Evolutionary conservation across 2,329 filamentous ascomycete species (phyloP).

Genomic region (Xylariaceae sp.): DNA sequence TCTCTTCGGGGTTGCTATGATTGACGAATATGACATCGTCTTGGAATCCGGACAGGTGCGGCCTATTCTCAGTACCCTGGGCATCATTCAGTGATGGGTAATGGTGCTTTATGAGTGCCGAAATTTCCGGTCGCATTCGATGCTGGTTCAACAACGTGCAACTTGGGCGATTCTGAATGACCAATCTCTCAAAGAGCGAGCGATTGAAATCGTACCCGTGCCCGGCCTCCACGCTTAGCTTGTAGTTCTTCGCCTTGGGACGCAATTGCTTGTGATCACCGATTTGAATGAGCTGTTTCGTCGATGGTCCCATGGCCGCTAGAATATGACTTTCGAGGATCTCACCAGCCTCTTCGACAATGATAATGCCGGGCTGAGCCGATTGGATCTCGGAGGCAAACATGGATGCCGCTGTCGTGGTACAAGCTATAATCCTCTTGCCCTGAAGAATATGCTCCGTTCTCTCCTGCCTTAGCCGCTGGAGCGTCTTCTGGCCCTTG

Average conservation of each 20-base stretch:
- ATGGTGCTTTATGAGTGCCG: constrained; percentile 50
- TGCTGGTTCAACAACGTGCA: constrained; percentile 57
- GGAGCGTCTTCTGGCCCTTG: constrained; percentile 36
- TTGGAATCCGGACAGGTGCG: constrained; percentile 50
- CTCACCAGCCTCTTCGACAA: constrained; percentile 70
- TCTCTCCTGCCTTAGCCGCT: constrained; percentile 40
- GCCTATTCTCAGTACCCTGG: constrained; percentile 39
- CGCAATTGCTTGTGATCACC: constrained; percentile 70
- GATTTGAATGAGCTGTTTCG: constrained; percentile 58
- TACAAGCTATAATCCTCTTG: constrained; percentile 63
- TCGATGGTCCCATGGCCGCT: constrained; percentile 46
- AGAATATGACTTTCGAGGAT: constrained; percentile 65
- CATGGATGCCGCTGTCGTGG: constrained; percentile 65
- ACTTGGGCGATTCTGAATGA: constrained; percentile 49
- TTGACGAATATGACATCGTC: constrained; percentile 62
- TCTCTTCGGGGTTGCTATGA: constrained; percentile 51
- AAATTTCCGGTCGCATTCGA: constrained; percentile 65
- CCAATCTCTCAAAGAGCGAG: constrained; percentile 64
- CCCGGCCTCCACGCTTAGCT: constrained; percentile 56
- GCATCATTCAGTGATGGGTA: constrained; percentile 59
- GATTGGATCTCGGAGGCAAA: constrained; percentile 49
- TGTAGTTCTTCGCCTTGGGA: constrained; percentile 60
- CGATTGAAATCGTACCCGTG: constrained; percentile 61
- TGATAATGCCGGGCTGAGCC: constrained; percentile 52
- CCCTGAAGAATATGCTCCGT: constrained; percentile 41